These are phyloP conservation scores for Thermothielavioides terrestris DNA, from an alignment of 495 filamentous ascomycete genomes.

Conservation along the genomic window DNA sequence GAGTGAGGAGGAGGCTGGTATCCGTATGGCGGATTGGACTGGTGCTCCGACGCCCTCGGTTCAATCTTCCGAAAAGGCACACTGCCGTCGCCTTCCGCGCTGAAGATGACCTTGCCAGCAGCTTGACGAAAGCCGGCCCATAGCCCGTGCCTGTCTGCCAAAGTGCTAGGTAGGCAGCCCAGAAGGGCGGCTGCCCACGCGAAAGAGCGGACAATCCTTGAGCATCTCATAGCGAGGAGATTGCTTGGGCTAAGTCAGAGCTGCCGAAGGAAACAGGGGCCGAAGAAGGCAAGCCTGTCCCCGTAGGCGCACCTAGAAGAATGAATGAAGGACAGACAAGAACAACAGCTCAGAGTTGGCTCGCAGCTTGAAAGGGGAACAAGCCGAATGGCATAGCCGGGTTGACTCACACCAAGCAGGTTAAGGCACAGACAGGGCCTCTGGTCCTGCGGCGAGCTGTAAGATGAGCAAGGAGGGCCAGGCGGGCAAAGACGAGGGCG, in stretches of 20 bases:
- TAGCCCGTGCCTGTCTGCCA: slow-evolving; percentile 22
- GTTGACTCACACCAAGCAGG: background rate
- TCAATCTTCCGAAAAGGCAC: background rate
- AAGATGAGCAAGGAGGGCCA: background rate
- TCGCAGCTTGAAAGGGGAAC: background rate
- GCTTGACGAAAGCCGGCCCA: slow-evolving; percentile 20
- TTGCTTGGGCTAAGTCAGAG: background rate
- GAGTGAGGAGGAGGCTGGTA: slow-evolving; percentile 30
- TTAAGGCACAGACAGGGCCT: background rate
- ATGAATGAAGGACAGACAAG: background rate
- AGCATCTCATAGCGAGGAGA: slow-evolving; percentile 31
- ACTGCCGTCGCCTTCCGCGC: background rate
- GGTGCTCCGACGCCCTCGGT: slow-evolving; percentile 14
- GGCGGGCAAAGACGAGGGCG: slow-evolving; percentile 9
- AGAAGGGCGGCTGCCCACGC: slow-evolving; percentile 28
- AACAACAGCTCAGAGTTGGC: too few species aligned
- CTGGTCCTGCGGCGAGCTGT: background rate
- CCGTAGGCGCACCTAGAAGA: background rate
- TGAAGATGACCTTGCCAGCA: slow-evolving; percentile 4
- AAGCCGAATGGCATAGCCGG: background rate
- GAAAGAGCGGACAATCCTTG: slow-evolving; percentile 25
- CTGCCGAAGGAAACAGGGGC: background rate
- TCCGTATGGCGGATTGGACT: slow-evolving; percentile 36
- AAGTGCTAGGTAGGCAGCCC: slow-evolving; percentile 16
- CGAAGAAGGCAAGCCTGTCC: background rate